Evolutionary conservation across 108 stramenopile species (phyloP), one percentile per base, ranked within the genome.

Genomic region (Cyclotella atomus): DNA sequence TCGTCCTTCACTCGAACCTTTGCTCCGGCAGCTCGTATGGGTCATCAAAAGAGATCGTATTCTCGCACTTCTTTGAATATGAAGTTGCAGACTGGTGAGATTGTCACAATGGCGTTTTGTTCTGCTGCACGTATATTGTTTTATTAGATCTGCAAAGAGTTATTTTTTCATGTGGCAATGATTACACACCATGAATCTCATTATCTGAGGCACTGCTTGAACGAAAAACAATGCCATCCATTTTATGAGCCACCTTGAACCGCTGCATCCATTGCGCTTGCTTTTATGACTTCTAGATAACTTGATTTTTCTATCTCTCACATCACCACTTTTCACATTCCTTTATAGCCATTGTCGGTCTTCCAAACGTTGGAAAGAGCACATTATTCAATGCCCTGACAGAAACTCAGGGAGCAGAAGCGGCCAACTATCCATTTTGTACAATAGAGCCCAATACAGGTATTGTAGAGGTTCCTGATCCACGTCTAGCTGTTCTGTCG

Each of bases 301-400:
- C n/a, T n/a, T n/a, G n/a, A n/a, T n/a, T n/a, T n/a, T n/a, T n/a
- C n/a, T n/a, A n/a, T n/a, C n/a, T n/a, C n/a, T n/a, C n/a, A n/a
- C n/a, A n/a, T n/a, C n/a, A n/a, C n/a, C n/a, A n/a, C n/a, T n/a
- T n/a, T n/a, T n/a, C n/a, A n/a, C n/a, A n/a, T n/a, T n/a, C n/a
- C n/a, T n/a, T n/a, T n/a, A n/a, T n/a, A n/a, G 95, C 93, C 38
- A 93, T 99, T 70, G 98, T 99, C 5, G 97, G 99, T 3, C 64
- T 99, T 9, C 99, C 99, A 3, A 99, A 99, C 81, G 98, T 99
- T 3, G 99, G 98, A 19, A 97, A 96, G 68, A 92, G 90, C 10
- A 98, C 98, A 25, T 83, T 99, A 1, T 99, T 98, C 89, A 99
- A 99, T 86, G 98, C 98, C 0, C 73, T 99, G 19, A 97, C 99